These are phyloP conservation scores for Calonectria pauciramosa DNA, from an alignment of 2,329 filamentous ascomycete genomes.

Conservation along the genomic window DNA sequence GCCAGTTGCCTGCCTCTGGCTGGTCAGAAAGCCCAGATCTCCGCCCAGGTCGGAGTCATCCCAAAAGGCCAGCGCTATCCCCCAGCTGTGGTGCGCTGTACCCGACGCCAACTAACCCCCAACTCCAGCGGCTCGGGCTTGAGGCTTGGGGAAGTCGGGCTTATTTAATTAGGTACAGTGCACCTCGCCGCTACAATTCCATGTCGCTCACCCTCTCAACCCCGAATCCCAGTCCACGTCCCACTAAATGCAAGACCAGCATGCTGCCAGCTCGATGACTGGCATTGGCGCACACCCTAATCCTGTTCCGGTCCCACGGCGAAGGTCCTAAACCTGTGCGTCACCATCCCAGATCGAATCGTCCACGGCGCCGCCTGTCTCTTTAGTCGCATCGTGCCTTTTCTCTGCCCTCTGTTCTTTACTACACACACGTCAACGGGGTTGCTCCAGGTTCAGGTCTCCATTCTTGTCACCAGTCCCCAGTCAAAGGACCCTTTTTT, in stretches of 20 bases:
- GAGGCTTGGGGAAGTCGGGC: not conserved
- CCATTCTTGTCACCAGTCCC: constrained; percentile 6
- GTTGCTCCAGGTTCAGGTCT: constrained; percentile 17
- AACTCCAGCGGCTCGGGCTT: not conserved
- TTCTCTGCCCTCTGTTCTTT: constrained; percentile 6
- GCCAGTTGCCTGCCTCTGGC: constrained; percentile 21
- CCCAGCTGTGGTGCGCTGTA: not conserved
- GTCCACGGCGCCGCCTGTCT: constrained; percentile 31
- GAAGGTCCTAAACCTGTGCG: constrained; percentile 46
- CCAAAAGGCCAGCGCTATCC: not conserved
- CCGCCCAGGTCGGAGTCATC: constrained; percentile 23
- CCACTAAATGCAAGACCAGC: constrained; percentile 31
- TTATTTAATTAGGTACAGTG: constrained; percentile 9
- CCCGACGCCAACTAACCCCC: not conserved
- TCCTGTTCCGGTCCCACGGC: constrained; percentile 42
- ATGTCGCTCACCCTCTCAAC: not conserved
- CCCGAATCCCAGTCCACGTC: constrained; percentile 22
- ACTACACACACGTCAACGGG: constrained; percentile 21
- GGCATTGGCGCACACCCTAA: constrained; percentile 47
- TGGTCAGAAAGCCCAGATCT: constrained; percentile 26
- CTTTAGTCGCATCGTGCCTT: constrained; percentile 22
- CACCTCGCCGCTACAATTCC: not conserved
- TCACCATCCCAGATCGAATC: constrained; percentile 48
- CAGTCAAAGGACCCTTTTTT: constrained; percentile 20
- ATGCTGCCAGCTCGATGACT: constrained; percentile 46